A percentile compares a stretch with the other conserved stretches of the same genome.
These are phyloP conservation scores for Yamadazyma trypodendri DNA, from an alignment of 1,139 yeast species.

Conservation along the genomic window DNA sequence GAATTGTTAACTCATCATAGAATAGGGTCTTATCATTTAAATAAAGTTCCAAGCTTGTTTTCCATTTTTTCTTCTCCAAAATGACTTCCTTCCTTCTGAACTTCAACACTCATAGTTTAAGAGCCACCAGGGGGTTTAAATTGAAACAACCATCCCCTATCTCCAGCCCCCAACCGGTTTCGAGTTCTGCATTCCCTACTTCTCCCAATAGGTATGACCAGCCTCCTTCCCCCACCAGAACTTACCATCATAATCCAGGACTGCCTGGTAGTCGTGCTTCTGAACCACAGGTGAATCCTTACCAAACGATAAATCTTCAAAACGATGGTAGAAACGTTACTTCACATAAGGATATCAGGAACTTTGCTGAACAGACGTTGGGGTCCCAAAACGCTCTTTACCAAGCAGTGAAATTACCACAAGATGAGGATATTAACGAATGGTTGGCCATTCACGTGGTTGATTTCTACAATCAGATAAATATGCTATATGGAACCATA, in stretches of 20 bases:
- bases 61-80: background rate
- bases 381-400: slow-evolving; percentile 90
- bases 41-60: background rate
- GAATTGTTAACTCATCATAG: slow-evolving; percentile 2
- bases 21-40: slow-evolving; percentile 1
- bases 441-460: slow-evolving; percentile 96
- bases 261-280: slow-evolving; percentile 5
- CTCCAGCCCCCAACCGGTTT: slow-evolving; percentile 40
- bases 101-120: slow-evolving; percentile 54
- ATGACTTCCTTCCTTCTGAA: slow-evolving; percentile 42
- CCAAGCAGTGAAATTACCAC: slow-evolving; percentile 92
- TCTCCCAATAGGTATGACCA: slow-evolving; percentile 20
- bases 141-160: slow-evolving; percentile 42
- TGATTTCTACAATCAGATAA: slow-evolving; percentile 90
- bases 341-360: slow-evolving; percentile 69
- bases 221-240: slow-evolving; percentile 8
- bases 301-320: slow-evolving; percentile 25
- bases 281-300: slow-evolving; percentile 20
- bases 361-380: slow-evolving; percentile 89
- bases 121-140: slow-evolving; percentile 56
- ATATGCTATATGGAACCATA: slow-evolving; percentile 94
- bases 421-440: slow-evolving; percentile 87
- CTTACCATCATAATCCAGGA: slow-evolving; percentile 4
- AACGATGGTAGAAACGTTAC: slow-evolving; percentile 35
- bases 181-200: slow-evolving; percentile 34